Base-by-base conservation (phyloP, 805 yeast genomes). In the Starmerella kuoi region DNA sequence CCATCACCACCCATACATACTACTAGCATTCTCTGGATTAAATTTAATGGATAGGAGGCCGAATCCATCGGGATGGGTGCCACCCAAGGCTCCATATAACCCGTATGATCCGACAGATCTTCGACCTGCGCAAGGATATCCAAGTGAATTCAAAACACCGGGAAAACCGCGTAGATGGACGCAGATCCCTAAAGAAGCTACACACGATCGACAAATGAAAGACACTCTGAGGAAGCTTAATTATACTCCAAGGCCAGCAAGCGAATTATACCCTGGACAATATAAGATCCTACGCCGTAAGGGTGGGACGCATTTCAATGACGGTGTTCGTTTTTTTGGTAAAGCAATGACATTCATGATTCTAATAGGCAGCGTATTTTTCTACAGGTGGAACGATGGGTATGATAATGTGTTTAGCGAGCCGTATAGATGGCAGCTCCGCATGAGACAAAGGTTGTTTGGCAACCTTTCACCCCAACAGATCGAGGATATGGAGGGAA, bases 321-420 rank as follows among this genome's bases (percentile, higher is more conserved):
- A 65, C 17, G 93, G 91, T 5, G 72, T 80, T 5, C 65, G 72
- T 42, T 60, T 72, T 58, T 69, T 78, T 20, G 77, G 79, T 0
- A 67, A 69, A 31, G 54, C 71, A 7, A 52, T 74, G 25, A 70
- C 74, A 6, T 63, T 66, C 25, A 67, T 72, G 0, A 59, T 79
- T 6, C 60, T 73, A 21, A 56, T 72, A 1, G 79, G 77, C 53
- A 75, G 76, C 19, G 70, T 79, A 2, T 84, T 84, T 57, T 77
- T 82, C 61, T 73, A 77, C 58, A 65, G 85, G 40, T 83, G 94
- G 94, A 82, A 84, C 55, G 91, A 83, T 45, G 86, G 86, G 2
- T 72, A 73, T 48, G 88, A 83, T 44, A 77, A 83, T 54, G 75
- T 79, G 6, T 76, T 83, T 61, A 70, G 84, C 11, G 74, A 71